A percentile compares a stretch with the other conserved stretches of the same genome.
Evolutionary conservation across 78 protist genomes (phyloP).

Genomic region (Cavenderia fasciculata): DNA sequence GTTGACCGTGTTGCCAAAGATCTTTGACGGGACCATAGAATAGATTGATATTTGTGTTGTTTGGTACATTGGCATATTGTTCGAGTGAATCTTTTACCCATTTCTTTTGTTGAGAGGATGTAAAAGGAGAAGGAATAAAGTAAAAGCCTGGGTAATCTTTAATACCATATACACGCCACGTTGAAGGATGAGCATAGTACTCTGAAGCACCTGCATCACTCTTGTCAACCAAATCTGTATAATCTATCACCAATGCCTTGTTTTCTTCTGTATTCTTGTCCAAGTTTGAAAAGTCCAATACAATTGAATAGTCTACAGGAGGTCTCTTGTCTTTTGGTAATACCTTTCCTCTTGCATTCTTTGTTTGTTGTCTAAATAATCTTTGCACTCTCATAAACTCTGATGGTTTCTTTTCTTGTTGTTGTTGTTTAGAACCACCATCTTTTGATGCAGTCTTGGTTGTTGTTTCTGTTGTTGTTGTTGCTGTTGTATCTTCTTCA

Average conservation of each 20-base stretch:
- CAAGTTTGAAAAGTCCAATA: conserved; percentile 41
- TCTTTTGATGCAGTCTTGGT: not conserved
- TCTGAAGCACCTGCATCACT: conserved; percentile 3
- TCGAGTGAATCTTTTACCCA: conserved; percentile 73
- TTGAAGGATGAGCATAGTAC: conserved; percentile 38
- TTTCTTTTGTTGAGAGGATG: conserved; percentile 42
- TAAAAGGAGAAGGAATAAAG: conserved; percentile 61
- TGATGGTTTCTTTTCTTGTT: conserved; percentile 24
- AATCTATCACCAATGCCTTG: conserved; percentile 31
- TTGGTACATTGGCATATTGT: conserved; percentile 42
- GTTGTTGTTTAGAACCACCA: not conserved
- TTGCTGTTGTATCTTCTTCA: conserved; percentile 17
- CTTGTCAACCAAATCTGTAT: not conserved
- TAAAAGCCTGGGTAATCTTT: conserved; percentile 69
- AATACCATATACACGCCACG: conserved; percentile 67
- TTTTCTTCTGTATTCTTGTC: conserved; percentile 34
- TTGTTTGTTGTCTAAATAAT: conserved; percentile 65
- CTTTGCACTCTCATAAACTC: conserved; percentile 70
- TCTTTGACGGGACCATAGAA: conserved; percentile 35
- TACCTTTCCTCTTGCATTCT: conserved; percentile 16
- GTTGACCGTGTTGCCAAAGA: conserved; percentile 44
- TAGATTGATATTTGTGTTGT: conserved; percentile 26
- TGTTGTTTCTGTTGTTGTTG: not conserved
- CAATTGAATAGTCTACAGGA: conserved; percentile 56
- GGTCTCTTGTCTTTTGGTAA: conserved; percentile 69